A percentile compares a stretch with the other conserved stretches of the same genome.
These are phyloP conservation scores for Fusarium domesticum DNA, from an alignment of 2,329 filamentous ascomycete genomes.

Conservation along the genomic window DNA sequence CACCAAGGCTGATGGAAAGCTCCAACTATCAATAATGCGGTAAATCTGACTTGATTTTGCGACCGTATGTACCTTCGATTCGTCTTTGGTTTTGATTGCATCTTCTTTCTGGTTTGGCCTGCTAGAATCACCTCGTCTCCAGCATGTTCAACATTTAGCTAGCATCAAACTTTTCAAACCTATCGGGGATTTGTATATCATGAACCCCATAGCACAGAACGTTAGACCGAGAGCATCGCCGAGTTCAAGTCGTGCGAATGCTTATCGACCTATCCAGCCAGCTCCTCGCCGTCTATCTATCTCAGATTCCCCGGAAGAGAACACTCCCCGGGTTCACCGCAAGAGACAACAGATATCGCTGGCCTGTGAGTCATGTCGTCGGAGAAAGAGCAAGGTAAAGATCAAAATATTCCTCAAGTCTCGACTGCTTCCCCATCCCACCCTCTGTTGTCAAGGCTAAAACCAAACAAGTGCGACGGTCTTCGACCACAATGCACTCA, in stretches of 20 bases:
- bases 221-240: neutral
- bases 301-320: neutral
- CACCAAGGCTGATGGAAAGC: too few species aligned
- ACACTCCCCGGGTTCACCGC: neutral
- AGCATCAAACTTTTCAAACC: too few species aligned
- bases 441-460: neutral
- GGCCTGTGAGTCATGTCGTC: neutral
- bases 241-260: neutral
- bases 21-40: neutral
- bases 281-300: neutral
- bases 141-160: too few species aligned
- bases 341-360: neutral
- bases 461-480: neutral
- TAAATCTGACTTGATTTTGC: too few species aligned
- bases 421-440: too few species aligned
- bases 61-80: too few species aligned
- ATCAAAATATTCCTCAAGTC: too few species aligned
- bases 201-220: neutral
- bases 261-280: neutral
- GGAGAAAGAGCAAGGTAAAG: neutral
- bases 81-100: too few species aligned
- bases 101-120: too few species aligned
- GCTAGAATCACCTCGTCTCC: too few species aligned
- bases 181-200: neutral
- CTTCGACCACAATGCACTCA: neutral